Conservation (phyloP, 2,329 filamentous ascomycete genomes). For the Purpureocillium lavendulum region DNA sequence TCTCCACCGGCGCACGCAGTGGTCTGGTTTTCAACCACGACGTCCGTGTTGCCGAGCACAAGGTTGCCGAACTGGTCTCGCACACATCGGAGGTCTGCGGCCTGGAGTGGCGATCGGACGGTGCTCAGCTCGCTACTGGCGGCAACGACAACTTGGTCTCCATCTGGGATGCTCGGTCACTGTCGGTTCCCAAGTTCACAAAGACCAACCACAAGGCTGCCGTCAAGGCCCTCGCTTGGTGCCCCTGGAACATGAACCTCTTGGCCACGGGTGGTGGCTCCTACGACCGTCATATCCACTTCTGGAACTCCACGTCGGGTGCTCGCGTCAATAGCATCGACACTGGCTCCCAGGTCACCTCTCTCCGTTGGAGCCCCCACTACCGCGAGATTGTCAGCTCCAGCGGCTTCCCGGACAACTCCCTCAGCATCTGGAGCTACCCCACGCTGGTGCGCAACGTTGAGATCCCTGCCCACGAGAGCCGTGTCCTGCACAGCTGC, state of each 20-base stretch:
- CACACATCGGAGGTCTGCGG: slow-evolving; percentile 98
- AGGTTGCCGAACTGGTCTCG: slow-evolving; percentile 91
- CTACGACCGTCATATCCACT: slow-evolving; percentile 97
- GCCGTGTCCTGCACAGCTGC: slow-evolving; percentile 90
- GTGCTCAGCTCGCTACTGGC: slow-evolving; percentile 91
- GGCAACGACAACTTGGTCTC: slow-evolving; percentile 98
- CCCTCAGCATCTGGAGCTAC: slow-evolving; percentile 98
- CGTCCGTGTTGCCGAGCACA: slow-evolving; percentile 95
- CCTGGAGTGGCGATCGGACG: slow-evolving; percentile 94
- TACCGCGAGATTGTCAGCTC: slow-evolving; percentile 98
- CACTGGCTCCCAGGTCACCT: slow-evolving; percentile 95
- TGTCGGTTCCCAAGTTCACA: slow-evolving; percentile 93
- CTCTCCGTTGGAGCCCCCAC: slow-evolving; percentile 89
- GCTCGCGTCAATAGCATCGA: slow-evolving; percentile 98
- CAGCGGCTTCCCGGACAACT: slow-evolving; percentile 98
- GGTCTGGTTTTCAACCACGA: slow-evolving; percentile 98
- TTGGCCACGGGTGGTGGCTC: slow-evolving; percentile 93
- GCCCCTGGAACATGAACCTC: slow-evolving; percentile 96
- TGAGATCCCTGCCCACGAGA: slow-evolving; percentile 96
- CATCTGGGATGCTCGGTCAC: slow-evolving; percentile 95
- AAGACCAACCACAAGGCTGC: slow-evolving; percentile 99
- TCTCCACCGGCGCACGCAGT: slow-evolving; percentile 90
- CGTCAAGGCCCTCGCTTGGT: slow-evolving; percentile 97
- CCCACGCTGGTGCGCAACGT: slow-evolving; percentile 94
- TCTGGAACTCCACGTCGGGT: slow-evolving; percentile 98